phyloP scores from a whole-genome alignment of 2,329 filamentous ascomycete species.

The Aspergillus vadensis region DNA sequence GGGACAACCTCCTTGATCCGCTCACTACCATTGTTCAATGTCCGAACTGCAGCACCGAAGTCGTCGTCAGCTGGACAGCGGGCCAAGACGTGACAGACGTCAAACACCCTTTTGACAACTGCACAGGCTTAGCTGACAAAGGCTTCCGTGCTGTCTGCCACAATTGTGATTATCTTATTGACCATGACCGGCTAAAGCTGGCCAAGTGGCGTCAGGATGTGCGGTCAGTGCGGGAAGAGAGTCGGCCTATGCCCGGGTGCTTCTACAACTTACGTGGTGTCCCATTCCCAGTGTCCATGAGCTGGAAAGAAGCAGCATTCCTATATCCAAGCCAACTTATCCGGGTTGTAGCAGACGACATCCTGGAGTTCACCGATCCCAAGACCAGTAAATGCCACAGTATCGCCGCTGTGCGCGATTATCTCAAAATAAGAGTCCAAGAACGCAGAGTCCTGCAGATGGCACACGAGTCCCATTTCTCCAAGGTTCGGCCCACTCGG shows the following conservation, averaged over 20 bases:
- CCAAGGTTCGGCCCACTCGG: background rate
- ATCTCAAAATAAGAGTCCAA: conserved; percentile 52
- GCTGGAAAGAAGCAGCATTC: conserved; percentile 19
- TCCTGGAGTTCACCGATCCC: background rate
- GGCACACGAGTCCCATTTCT: conserved; percentile 8
- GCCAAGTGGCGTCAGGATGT: conserved; percentile 63
- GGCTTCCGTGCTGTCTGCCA: conserved; percentile 55
- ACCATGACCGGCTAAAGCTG: conserved; percentile 61
- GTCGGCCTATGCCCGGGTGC: conserved; percentile 67
- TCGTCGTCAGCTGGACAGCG: conserved; percentile 20
- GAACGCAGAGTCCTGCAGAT: conserved; percentile 41
- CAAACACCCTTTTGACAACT: conserved; percentile 21
- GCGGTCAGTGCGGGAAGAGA: conserved; percentile 47
- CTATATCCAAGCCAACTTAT: background rate
- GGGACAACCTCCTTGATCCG: conserved; percentile 62
- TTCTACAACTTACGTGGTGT: conserved; percentile 59
- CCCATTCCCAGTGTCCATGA: conserved; percentile 33
- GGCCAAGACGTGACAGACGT: background rate
- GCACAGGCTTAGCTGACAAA: conserved; percentile 38
- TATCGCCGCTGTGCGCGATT: conserved; percentile 42
- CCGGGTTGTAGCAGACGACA: background rate
- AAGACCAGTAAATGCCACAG: background rate
- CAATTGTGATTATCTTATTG: conserved; percentile 54
- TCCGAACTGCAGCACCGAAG: conserved; percentile 51
- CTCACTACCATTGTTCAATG: conserved; percentile 55